These are phyloP conservation scores for Laburnicola sp. DNA, from an alignment of 2,329 filamentous ascomycete species.

Conservation along the genomic window DNA sequence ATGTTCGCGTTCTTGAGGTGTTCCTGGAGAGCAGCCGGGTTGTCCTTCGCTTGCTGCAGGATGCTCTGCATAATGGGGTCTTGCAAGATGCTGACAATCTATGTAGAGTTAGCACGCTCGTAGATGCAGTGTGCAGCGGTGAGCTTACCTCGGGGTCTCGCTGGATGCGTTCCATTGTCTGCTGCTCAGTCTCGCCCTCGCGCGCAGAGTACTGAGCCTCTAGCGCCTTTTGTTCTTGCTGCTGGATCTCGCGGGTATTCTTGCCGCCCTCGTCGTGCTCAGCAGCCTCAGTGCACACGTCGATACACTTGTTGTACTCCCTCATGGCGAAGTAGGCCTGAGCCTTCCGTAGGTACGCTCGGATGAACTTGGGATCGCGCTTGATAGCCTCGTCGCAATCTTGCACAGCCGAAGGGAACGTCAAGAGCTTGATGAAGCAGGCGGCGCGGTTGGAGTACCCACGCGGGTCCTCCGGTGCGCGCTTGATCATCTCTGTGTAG, in stretches of 20 bases:
- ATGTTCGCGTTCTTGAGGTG: slow-evolving; percentile 95
- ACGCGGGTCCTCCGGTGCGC: slow-evolving; percentile 85
- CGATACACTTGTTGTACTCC: slow-evolving; percentile 93
- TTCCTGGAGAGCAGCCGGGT: slow-evolving; percentile 89
- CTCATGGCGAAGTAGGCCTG: slow-evolving; percentile 97
- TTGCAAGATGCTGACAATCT: slow-evolving; percentile 88
- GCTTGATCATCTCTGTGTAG: slow-evolving; percentile 96
- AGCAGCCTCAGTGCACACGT: slow-evolving; percentile 80
- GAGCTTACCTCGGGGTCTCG: slow-evolving; percentile 81
- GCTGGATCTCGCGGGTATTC: slow-evolving; percentile 88
- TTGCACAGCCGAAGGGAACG: slow-evolving; percentile 88
- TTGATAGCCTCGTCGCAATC: slow-evolving; percentile 93
- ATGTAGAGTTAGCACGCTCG: slow-evolving; percentile 28
- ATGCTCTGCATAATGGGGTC: slow-evolving; percentile 98
- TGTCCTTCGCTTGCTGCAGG: slow-evolving; percentile 91
- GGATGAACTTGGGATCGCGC: slow-evolving; percentile 88
- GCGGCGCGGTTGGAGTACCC: slow-evolving; percentile 98
- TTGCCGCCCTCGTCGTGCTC: slow-evolving; percentile 77
- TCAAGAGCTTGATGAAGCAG: slow-evolving; percentile 93
- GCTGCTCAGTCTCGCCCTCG: slow-evolving; percentile 93
- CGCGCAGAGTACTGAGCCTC: slow-evolving; percentile 85
- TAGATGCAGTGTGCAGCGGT: neutral
- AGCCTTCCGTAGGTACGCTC: slow-evolving; percentile 94
- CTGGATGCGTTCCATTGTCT: slow-evolving; percentile 89
- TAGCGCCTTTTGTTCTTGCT: slow-evolving; percentile 91